Conservation (phyloP, 495 filamentous ascomycete genomes). For the Penicillium pulvis region DNA sequence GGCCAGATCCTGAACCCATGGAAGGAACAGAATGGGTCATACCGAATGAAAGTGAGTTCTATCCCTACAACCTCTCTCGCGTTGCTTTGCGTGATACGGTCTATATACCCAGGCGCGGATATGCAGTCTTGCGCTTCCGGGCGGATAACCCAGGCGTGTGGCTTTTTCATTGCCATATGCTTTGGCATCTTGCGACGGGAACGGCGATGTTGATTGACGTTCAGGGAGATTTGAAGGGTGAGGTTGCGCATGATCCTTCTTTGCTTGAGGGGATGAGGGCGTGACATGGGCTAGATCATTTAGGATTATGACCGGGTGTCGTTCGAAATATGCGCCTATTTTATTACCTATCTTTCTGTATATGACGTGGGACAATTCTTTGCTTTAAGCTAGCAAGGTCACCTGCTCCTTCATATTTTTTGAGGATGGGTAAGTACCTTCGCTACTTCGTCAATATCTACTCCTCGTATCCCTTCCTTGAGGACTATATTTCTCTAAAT, state of each 20-base stretch:
- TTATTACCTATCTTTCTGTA: too few species aligned
- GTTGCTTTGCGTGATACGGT: constrained; percentile 55
- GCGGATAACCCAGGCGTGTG: constrained; percentile 67
- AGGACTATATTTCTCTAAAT: too few species aligned
- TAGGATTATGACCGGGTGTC: too few species aligned
- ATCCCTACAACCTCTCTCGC: constrained; percentile 19
- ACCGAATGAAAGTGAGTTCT: constrained; percentile 25
- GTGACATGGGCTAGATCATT: background rate
- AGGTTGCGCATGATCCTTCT: constrained; percentile 17
- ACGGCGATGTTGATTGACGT: constrained; percentile 47
- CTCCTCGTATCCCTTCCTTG: too few species aligned
- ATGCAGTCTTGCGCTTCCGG: constrained; percentile 65
- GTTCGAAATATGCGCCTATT: too few species aligned
- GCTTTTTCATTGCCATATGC: constrained; percentile 65
- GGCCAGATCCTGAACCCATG: constrained; percentile 10
- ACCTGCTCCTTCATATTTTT: too few species aligned
- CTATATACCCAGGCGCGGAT: constrained; percentile 55
- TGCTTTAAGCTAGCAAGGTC: too few species aligned
- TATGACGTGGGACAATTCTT: too few species aligned
- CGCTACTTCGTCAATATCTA: too few species aligned
- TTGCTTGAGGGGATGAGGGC: background rate
- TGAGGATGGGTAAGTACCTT: too few species aligned
- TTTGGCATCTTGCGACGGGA: constrained; percentile 61
- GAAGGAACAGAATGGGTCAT: constrained; percentile 45
- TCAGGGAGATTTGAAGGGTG: constrained; percentile 20